Evolutionary conservation across 2,329 filamentous ascomycete species (phyloP).

Genomic region (Pseudogymnoascus pannorum): DNA sequence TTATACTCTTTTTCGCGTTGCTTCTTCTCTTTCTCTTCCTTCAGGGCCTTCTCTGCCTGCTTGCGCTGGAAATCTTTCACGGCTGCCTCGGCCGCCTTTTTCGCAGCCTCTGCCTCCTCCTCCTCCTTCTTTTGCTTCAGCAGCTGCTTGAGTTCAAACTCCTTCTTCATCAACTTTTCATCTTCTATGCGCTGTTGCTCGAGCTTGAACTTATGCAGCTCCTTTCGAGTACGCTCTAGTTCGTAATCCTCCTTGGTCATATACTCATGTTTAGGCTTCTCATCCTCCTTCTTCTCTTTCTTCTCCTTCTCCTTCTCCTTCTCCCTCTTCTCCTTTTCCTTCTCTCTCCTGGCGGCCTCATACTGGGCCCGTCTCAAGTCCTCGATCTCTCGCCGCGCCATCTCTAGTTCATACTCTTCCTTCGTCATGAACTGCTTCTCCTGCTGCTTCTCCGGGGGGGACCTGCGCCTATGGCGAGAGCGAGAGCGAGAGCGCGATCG

Average conservation of each 20-base stretch:
- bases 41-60: constrained; percentile 27
- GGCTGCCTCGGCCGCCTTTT: constrained; percentile 41
- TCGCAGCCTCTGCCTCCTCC: constrained; percentile 42
- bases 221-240: constrained; percentile 35
- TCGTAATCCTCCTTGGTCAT: constrained; percentile 40
- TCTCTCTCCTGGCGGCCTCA: constrained; percentile 38
- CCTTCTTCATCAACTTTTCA: constrained; percentile 44
- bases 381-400: constrained; percentile 29
- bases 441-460: no score
- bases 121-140: constrained; percentile 38
- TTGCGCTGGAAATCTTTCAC: constrained; percentile 44
- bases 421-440: constrained; percentile 31
- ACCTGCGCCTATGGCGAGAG: constrained; percentile 17
- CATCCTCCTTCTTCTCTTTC: constrained; percentile 28
- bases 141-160: constrained; percentile 43
- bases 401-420: constrained; percentile 35
- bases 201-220: constrained; percentile 41
- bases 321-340: constrained; percentile 30
- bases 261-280: constrained; percentile 16
- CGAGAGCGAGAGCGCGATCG: constrained; percentile 33
- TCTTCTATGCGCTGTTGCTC: constrained; percentile 38
- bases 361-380: constrained; percentile 31
- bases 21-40: constrained; percentile 32
- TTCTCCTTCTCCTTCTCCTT: constrained; percentile 24
- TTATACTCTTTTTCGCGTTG: constrained; percentile 32